Base-by-base conservation (phyloP, 1,139 yeast species). In the Yamadazyma triangularis region DNA sequence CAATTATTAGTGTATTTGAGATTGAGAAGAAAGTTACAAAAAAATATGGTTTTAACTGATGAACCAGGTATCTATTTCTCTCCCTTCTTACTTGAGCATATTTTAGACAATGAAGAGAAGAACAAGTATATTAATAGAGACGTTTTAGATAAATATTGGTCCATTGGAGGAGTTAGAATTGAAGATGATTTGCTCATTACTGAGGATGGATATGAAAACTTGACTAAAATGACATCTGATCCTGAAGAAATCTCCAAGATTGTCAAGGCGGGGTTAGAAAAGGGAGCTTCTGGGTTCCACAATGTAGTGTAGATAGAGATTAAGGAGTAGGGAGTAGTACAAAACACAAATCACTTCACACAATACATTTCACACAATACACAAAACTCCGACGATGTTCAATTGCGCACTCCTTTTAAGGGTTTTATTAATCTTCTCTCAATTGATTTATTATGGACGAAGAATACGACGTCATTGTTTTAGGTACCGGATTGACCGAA, bases 11-110 rank as follows among this genome's bases (percentile, higher is more conserved):
- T 73, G 38, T 86, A 85, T 54, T 72, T 91, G 51, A 77, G 98
- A 55, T 61, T 91, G 38, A 76, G 97, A 51, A 76, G 97, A 50
- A 55, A 62, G 1, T 70, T 91, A 36, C 64, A 77, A 54, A 66
- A 68, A 31, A 84, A 86, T 11, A 87, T 89, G 95, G 91, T 85
- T 15, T 73, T 91, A 4, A 91, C 98, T 1, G 87, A 89, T 44
- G 98, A 91, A 56, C 98, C 98, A 4, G 98, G 98, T 24, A 72
- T 83, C 41, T 91, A 91, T 56, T 91, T 91, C 59, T 84, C 91
- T 31, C 86, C 89, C 24, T 85, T 79, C 48, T 64, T 89, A 49
- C 67, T 91, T 32, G 77, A 83, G 35, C 77, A 81, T 23, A 73
- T 76, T 3, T 60, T 84, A 44, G 64, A 75, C 34, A 74, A 79